Base-by-base conservation (phyloP, 768 basidiomycete genomes). In the Mycena polygramma region DNA sequence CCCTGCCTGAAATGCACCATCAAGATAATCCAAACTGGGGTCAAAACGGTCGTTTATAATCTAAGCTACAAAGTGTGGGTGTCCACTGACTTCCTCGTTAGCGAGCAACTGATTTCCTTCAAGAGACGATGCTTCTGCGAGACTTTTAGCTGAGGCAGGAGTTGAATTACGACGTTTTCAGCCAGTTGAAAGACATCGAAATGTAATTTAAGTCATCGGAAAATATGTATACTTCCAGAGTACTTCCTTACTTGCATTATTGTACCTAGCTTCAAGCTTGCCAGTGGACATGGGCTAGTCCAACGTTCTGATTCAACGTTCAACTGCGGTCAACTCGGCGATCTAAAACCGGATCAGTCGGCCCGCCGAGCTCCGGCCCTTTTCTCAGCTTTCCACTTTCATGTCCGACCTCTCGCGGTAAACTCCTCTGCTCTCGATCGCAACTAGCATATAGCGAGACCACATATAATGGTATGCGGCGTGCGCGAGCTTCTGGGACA, bases 1-100 rank as follows among this genome's bases (percentile, higher is more conserved):
- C 98, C 98, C 0, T 99, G 98, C 78, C 84, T 99, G n/a, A 91
- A 89, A 73, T 99, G 98, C 78, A 95, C 97, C 0, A 91, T 98
- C 81, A 99, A 99, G 80, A 98, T 99, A 73, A 96, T 98, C 35
- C 97, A 99, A 77, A 93, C 91, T 24, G 97, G 97, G 0, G 92
- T 99, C 22, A 91, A 88, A 69, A 92, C 91, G 66, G 97, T 99
- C 5, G 94, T 99, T 7, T 99, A 99, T 79, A 97, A 96, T 78
- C 82, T 98, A 63, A 91, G 91, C 60, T 99, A 99, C 81, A 96
- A 95, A 85, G 95, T 99, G 98, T 95, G 73, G 75, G 93, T 86
- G 19, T 55, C 24, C 20, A 2, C 36, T 19, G 7, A 36, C 11
- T 22, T 24, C 41, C 52, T 36, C 48, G 35, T 30, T 15, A 54